These are phyloP conservation scores for Kickxella alabastrina DNA, from an alignment of 192 early-diverging fungal genomes.

Conservation along the genomic window DNA sequence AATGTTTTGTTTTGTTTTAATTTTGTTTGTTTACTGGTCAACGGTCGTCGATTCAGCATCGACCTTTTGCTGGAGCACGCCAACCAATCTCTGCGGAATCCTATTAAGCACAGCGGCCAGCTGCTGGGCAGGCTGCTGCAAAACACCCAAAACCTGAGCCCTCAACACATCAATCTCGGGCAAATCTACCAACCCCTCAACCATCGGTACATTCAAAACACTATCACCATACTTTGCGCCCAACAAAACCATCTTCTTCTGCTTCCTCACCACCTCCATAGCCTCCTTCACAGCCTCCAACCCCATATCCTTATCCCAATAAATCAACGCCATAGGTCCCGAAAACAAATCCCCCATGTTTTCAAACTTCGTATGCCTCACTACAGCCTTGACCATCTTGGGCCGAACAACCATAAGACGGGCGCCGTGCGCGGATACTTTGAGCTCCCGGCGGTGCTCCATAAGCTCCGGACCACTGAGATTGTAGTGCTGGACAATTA, in stretches of 20 bases:
- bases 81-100: slow-evolving; percentile 43
- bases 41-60: no score
- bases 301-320: slow-evolving; percentile 13
- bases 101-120: slow-evolving; percentile 25
- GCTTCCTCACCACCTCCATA: slow-evolving; percentile 17
- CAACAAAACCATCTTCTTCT: slow-evolving; percentile 39
- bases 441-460: slow-evolving; percentile 23
- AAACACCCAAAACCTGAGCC: slow-evolving; percentile 39
- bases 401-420: slow-evolving; percentile 39
- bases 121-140: slow-evolving; percentile 33
- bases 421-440: slow-evolving; percentile 23
- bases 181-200: slow-evolving; percentile 34
- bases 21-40: no score
- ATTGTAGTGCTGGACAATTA: slow-evolving; percentile 49
- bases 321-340: slow-evolving; percentile 44
- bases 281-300: slow-evolving; percentile 12
- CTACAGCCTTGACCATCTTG: slow-evolving; percentile 44
- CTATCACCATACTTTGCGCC: slow-evolving; percentile 38
- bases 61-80: slow-evolving; percentile 36
- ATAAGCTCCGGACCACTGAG: slow-evolving; percentile 35
- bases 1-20: not conserved
- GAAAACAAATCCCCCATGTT: slow-evolving; percentile 41
- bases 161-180: slow-evolving; percentile 35
- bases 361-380: slow-evolving; percentile 33
- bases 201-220: slow-evolving; percentile 38